Conservation (phyloP, 2,329 filamentous ascomycete genomes). For the Curvularia sp. region DNA sequence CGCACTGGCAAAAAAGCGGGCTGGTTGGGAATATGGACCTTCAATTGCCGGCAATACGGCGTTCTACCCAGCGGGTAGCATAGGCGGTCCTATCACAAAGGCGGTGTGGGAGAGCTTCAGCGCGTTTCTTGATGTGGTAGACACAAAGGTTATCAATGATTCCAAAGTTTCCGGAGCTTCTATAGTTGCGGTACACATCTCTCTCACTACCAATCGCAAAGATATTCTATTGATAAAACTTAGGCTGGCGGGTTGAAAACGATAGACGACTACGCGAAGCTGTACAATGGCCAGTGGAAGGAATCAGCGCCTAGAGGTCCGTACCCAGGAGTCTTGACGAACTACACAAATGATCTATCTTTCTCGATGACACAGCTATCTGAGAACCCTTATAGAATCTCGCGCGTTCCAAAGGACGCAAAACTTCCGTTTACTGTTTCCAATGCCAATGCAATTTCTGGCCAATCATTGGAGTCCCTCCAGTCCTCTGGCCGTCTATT, state of each 20-base stretch:
- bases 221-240: background rate
- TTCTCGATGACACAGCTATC: constrained; percentile 25
- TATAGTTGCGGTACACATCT: background rate
- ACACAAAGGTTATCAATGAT: background rate
- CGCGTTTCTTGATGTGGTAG: background rate
- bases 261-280: constrained; percentile 7
- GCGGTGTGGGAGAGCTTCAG: background rate
- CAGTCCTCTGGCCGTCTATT: constrained; percentile 43
- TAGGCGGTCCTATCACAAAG: constrained; percentile 1
- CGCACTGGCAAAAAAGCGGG: constrained; percentile 6
- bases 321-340: constrained; percentile 19
- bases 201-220: background rate
- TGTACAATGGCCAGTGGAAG: constrained; percentile 6
- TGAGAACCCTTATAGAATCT: constrained; percentile 16
- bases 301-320: constrained; percentile 3
- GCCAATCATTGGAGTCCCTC: constrained; percentile 45
- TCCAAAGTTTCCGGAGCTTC: background rate
- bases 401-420: constrained; percentile 9
- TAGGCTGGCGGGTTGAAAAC: background rate
- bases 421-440: constrained; percentile 13
- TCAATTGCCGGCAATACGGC: constrained; percentile 6
- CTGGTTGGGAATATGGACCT: constrained; percentile 2
- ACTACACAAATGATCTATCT: constrained; percentile 21
- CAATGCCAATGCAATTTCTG: constrained; percentile 3
- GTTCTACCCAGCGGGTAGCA: constrained; percentile 1